Evolutionary conservation across 2,329 filamentous ascomycete species (phyloP), one percentile per base, ranked within the genome.

Genomic region (Colletotrichum tamarilloi): DNA sequence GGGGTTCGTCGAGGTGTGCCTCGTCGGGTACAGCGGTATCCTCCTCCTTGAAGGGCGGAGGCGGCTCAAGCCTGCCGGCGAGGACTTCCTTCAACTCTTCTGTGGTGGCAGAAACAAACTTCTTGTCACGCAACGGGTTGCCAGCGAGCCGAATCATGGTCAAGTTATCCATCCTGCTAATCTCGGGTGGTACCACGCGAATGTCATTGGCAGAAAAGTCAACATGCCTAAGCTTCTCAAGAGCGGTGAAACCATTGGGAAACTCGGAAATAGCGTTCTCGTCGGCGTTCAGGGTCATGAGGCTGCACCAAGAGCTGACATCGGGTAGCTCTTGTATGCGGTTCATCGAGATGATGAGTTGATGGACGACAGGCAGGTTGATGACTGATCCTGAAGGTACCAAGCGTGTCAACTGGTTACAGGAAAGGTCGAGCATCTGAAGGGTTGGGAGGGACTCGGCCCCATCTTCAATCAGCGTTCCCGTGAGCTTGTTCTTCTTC

Each of bases 101-200:
- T 0, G 94, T 95, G 26, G 89, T 89, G 84, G 97, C 94, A 0
- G 90, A 93, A 16, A 95, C 86, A 76, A 97, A 95, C 80, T 95
- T 98, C 80, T 93, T 95, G 80, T 98, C 95, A 16, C 94, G 89
- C 16, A 99, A 85, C 0, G 97, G 97, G 78, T 99, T 99, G n/a
- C 95, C 95, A 56, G 92, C 92, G 38, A 99, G 86, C 5, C 92
- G 91, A 55, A 98, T 88, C 79, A 92, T 92, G 24, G 91, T 88
- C 11, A 99, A 84, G 57, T 84, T 91, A 6, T 94, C 91, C 95
- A 98, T 98, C 30, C 90, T 85, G 5, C 92, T 93, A 71, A 98
- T 90, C 75, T 91, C 92, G 0, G 94, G 88, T 35, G 97, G 94
- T 8, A 99, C 82, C 14, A 90, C 86, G 2, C 90, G 91, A 60